Percentiles rank a stretch among this genome's conserved stretches.
Evolutionary conservation across 2,329 filamentous ascomycete genomes (phyloP).

Genomic region (Aspergillus sp.): DNA sequence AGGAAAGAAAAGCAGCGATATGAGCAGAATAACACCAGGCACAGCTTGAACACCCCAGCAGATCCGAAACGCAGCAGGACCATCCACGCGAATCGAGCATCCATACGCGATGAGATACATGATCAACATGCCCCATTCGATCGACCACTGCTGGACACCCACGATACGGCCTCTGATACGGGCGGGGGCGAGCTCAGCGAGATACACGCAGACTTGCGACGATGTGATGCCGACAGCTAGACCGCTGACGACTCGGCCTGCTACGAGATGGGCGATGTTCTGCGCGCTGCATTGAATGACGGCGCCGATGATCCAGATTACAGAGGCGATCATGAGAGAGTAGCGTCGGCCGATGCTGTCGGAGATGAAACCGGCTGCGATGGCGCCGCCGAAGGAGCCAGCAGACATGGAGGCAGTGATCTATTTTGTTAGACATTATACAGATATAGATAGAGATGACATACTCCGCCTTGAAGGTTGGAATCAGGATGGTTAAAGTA

Average conservation of each 20-base stretch:
- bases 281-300: constrained; percentile 27
- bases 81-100: constrained; percentile 27
- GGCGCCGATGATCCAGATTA: constrained; percentile 31
- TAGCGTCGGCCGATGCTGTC: constrained; percentile 35
- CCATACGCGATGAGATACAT: constrained; percentile 41
- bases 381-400: constrained; percentile 63
- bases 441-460: neutral
- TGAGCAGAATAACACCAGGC: constrained; percentile 53
- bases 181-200: constrained; percentile 40
- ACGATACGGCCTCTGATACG: constrained; percentile 39
- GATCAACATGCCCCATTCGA: constrained; percentile 41
- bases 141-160: constrained; percentile 42
- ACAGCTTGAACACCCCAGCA: constrained; percentile 62
- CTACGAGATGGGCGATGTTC: constrained; percentile 36
- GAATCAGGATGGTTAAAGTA: constrained; percentile 49
- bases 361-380: constrained; percentile 31
- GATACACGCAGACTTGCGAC: constrained; percentile 41
- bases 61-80: constrained; percentile 50
- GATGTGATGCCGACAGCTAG: constrained; percentile 39
- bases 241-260: constrained; percentile 45
- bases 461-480: constrained; percentile 32
- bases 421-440: constrained; percentile 38
- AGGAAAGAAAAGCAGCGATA: constrained; percentile 54
- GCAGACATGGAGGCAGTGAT: constrained; percentile 69
- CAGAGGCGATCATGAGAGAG: constrained; percentile 33